phyloP scores from a whole-genome alignment of 1,139 yeast species.

The Saccharomyces pastorianus region DNA sequence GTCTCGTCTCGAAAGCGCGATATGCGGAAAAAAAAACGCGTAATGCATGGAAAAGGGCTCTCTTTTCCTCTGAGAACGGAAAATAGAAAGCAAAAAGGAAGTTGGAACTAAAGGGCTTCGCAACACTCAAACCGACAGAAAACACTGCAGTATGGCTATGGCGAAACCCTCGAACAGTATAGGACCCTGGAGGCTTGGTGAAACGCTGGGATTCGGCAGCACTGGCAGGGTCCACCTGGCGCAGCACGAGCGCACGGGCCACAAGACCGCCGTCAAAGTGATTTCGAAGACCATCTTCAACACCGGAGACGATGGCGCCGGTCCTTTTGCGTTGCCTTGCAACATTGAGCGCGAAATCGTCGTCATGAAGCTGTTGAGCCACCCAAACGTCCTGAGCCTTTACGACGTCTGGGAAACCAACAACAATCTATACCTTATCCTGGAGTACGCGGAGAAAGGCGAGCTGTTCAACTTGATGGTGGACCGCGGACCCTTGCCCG shows the following conservation, averaged over 20 bases:
- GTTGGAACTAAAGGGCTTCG: neutral
- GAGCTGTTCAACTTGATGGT: slow-evolving; percentile 88
- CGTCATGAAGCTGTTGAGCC: slow-evolving; percentile 81
- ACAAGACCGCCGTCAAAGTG: slow-evolving; percentile 92
- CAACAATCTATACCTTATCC: slow-evolving; percentile 78
- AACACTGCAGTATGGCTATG: neutral
- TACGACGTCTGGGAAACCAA: slow-evolving; percentile 98
- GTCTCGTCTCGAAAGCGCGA: no score
- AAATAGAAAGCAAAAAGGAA: no score
- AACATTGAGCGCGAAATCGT: slow-evolving; percentile 96
- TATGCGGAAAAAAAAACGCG: no score
- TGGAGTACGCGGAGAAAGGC: slow-evolving; percentile 96
- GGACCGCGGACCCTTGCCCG: slow-evolving; percentile 80
- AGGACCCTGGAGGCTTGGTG: slow-evolving; percentile 96
- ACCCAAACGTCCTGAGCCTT: slow-evolving; percentile 88
- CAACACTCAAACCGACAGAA: neutral
- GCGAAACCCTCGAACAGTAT: slow-evolving; percentile 30
- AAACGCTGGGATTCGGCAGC: slow-evolving; percentile 90
- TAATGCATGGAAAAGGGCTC: no score
- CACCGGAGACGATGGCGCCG: neutral
- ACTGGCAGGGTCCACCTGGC: slow-evolving; percentile 93
- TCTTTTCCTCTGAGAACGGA: no score
- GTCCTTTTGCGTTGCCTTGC: slow-evolving; percentile 54
- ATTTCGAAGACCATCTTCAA: slow-evolving; percentile 74
- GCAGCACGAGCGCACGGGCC: slow-evolving; percentile 72